Base-by-base conservation (phyloP, 257 asterid genomes). In the Phtheirospermum japonicum region DNA sequence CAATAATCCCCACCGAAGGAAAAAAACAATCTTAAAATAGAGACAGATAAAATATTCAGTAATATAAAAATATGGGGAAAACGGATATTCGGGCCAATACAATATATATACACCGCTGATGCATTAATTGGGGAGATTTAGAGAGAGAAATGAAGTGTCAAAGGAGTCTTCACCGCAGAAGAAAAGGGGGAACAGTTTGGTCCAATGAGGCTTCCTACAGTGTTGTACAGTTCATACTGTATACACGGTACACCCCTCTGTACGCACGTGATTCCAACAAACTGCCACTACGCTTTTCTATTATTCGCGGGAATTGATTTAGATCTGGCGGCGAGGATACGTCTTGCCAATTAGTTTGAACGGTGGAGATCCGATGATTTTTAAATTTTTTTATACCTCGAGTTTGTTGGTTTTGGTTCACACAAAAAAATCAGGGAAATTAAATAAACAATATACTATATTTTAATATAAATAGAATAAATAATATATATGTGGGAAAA, bases 201-300 rank as follows among this genome's bases (percentile, higher is more conserved):
- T 73, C 68, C 63, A 28, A 56, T 39, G 63, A 54, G 59, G 34
- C 55, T 59, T 57, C 77, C 69, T 63, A 53, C 77, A 36, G 48
- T 63, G 67, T 58, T 40, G 56, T 57, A 70, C 75, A 72, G 68
- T 39, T 45, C 73, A 16, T 31, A 59, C 48, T 56, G 57, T 57
- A 18, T 19, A 49, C 20, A 4, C 14, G 2, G 4, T 8, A 33
- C 5, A 8, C 39, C 31, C 9, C 16, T 20, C 18, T 54, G 42
- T 11, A 18, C 62, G 65, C 79, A 76, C 78, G 82, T 73, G 79
- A 77, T 50, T 50, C 68, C 42, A 73, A 59, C 68, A 50, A 70
- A 46, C 64, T 36, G 48, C 70, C 70, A 60, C 69, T 39, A 34
- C 64, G 59, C 31, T 65, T 43, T 52, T 17, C 7, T 31, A 30